These are phyloP conservation scores for Sarocladium oryzae DNA, from an alignment of 2,329 filamentous ascomycete genomes.

Conservation along the genomic window DNA sequence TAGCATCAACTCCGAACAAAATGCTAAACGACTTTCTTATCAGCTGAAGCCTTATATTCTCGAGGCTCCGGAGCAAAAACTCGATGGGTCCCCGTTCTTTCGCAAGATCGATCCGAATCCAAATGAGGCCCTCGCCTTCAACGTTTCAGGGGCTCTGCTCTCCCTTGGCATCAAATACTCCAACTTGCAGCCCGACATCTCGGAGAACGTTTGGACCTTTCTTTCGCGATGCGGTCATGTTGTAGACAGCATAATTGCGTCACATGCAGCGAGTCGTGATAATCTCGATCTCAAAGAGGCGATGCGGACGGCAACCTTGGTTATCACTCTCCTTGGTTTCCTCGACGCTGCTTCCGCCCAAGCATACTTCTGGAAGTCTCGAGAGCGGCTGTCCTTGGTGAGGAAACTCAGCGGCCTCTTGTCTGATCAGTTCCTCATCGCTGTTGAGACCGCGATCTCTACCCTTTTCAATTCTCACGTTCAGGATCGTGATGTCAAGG, in stretches of 20 bases:
- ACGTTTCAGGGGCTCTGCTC: slow-evolving; percentile 76
- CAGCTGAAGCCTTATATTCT: slow-evolving; percentile 81
- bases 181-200: slow-evolving; percentile 59
- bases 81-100: slow-evolving; percentile 75
- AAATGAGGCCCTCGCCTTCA: slow-evolving; percentile 74
- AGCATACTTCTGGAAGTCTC: slow-evolving; percentile 72
- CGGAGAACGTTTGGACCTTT: slow-evolving; percentile 64
- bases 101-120: slow-evolving; percentile 79
- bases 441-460: slow-evolving; percentile 84
- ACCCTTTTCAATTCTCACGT: slow-evolving; percentile 75
- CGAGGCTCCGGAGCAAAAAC: slow-evolving; percentile 73
- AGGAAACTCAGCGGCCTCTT: slow-evolving; percentile 66
- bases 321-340: slow-evolving; percentile 84
- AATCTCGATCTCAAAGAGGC: slow-evolving; percentile 59
- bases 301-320: slow-evolving; percentile 65
- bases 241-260: slow-evolving; percentile 35
- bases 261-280: slow-evolving; percentile 23
- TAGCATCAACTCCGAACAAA: slow-evolving; percentile 60
- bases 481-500: slow-evolving; percentile 58
- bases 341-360: slow-evolving; percentile 74
- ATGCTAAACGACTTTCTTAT: slow-evolving; percentile 69
- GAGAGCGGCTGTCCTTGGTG: slow-evolving; percentile 67
- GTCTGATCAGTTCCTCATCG: slow-evolving; percentile 77
- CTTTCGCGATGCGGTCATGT: slow-evolving; percentile 62
- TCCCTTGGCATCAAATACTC: slow-evolving; percentile 68